Conservation (phyloP, 1,284 basidiomycete genomes). For the Ceratobasidium sp. region DNA sequence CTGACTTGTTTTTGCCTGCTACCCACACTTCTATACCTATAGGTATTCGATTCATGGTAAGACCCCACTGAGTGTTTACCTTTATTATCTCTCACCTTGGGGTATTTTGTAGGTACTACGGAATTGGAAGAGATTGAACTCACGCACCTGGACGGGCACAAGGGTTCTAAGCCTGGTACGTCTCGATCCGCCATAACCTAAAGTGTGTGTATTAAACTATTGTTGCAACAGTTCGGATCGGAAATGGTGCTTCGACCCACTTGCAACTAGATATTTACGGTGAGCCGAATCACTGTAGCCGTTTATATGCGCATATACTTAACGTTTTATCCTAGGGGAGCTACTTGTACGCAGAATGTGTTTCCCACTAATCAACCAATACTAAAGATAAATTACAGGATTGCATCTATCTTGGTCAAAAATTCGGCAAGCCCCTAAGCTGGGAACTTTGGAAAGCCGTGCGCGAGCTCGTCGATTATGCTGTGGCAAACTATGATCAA, state of each 20-base stretch:
- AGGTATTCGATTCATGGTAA: conserved; percentile 80
- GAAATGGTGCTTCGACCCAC: conserved; percentile 89
- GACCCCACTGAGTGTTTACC: conserved; percentile 37
- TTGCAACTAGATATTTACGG: conserved; percentile 92
- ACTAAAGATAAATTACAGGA: conserved; percentile 55
- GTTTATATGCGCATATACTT: background rate
- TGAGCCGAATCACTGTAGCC: conserved; percentile 56
- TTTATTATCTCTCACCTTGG: background rate
- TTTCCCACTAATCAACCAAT: background rate
- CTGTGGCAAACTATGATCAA: conserved; percentile 66
- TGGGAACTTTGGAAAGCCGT: conserved; percentile 51
- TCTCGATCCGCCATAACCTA: background rate
- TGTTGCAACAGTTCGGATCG: conserved; percentile 65
- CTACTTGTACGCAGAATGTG: conserved; percentile 2
- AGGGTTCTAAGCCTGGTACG: conserved; percentile 59
- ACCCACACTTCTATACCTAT: background rate
- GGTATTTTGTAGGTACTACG: conserved; percentile 59
- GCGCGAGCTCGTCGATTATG: conserved; percentile 63
- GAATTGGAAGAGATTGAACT: conserved; percentile 84
- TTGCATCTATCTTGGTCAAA: conserved; percentile 92
- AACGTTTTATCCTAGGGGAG: background rate
- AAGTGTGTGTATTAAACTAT: background rate
- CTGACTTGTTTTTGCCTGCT: background rate
- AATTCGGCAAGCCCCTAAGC: conserved; percentile 60
- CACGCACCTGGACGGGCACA: conserved; percentile 84